phyloP scores from a whole-genome alignment of 2,329 filamentous ascomycete species.

The Claviceps arundinis region DNA sequence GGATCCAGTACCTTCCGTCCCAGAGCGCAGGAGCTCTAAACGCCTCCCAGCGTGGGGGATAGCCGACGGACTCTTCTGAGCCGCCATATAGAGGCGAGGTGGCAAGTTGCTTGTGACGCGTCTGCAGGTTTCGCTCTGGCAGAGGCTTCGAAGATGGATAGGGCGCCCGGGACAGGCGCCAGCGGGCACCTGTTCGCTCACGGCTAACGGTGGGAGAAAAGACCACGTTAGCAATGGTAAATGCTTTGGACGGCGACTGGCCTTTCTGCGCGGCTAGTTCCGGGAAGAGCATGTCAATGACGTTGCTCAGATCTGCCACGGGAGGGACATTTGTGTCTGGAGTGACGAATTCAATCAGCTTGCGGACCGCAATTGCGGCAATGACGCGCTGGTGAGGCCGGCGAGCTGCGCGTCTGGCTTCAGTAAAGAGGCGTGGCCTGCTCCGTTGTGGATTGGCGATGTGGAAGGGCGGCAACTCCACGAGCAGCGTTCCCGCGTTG shows the following conservation, averaged over 20 bases:
- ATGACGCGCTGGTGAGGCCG: conserved; percentile 26
- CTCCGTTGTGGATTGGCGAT: not conserved
- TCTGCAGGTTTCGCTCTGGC: conserved; percentile 14
- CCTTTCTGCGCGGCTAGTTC: conserved; percentile 17
- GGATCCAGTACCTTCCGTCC: conserved; percentile 52
- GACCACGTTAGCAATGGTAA: conserved; percentile 25
- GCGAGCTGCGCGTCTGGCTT: conserved; percentile 14
- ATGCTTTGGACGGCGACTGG: conserved; percentile 22
- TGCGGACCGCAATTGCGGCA: conserved; percentile 33
- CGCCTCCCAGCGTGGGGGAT: conserved; percentile 13
- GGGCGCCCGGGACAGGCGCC: conserved; percentile 34
- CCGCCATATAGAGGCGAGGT: not conserved
- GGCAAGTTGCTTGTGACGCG: conserved; percentile 9
- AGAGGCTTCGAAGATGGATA: conserved; percentile 27
- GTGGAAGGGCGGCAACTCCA: conserved; percentile 28
- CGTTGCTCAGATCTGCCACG: conserved; percentile 29
- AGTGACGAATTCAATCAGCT: conserved; percentile 35
- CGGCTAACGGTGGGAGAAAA: conserved; percentile 20
- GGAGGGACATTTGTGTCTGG: conserved; percentile 32
- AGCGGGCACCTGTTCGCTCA: conserved; percentile 14
- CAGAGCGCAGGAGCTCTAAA: conserved; percentile 29
- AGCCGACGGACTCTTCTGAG: conserved; percentile 4
- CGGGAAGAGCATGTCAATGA: conserved; percentile 36
- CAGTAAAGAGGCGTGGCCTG: conserved; percentile 10
- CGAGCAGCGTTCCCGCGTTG: conserved; percentile 32